Evolutionary conservation across 495 filamentous ascomycete genomes (phyloP), one percentile per base, ranked within the genome.

Genomic region (Hypoxylon crocopeplum): DNA sequence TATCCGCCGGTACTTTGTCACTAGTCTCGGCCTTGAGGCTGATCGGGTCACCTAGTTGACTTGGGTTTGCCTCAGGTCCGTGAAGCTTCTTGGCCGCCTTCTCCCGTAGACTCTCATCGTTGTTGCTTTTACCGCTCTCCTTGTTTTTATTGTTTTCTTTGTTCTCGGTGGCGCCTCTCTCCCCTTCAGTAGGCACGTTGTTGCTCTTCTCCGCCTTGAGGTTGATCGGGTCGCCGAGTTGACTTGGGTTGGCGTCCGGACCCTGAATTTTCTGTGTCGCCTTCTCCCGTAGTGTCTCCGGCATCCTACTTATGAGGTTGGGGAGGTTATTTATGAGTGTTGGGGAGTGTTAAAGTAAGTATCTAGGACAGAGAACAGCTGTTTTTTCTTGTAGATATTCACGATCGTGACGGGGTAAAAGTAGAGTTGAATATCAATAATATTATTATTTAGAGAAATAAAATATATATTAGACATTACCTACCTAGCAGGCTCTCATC

Each of bases 181-280:
- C 67, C 1, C 33, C 56, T 1, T 64, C 44, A 4, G 60, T 65
- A 1, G 67, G 59, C 17, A 64, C 20, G 33, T 41, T 46, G 22
- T 67, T 59, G 58, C 63, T 73, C 24, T 64, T 72, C 52, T 78
- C 77, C 19, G 73, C 71, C 34, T 79, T 77, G 21, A 79, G 41
- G 29, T 69, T 73, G 54, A 75, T 73, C 2, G 74, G 74, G 51
- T 78, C 77, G 38, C 74, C 76, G 0, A 78, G 68, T 40, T 72
- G 70, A 50, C 70, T 73, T 10, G 74, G 75, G 56, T 79, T 79
- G 48, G 73, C 74, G 29, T 67, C 32, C 1, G 66, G 67, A 45
- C 72, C 73, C 32, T 70, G 59, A 7, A 71, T 37, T 46, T 74
- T 77, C 36, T 74, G 68, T 33, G 66, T 68, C 11, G 74, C 71